Evolutionary conservation across 495 filamentous ascomycete species (phyloP), one percentile per base, ranked within the genome.

Genomic region (Talaromyces liani): DNA sequence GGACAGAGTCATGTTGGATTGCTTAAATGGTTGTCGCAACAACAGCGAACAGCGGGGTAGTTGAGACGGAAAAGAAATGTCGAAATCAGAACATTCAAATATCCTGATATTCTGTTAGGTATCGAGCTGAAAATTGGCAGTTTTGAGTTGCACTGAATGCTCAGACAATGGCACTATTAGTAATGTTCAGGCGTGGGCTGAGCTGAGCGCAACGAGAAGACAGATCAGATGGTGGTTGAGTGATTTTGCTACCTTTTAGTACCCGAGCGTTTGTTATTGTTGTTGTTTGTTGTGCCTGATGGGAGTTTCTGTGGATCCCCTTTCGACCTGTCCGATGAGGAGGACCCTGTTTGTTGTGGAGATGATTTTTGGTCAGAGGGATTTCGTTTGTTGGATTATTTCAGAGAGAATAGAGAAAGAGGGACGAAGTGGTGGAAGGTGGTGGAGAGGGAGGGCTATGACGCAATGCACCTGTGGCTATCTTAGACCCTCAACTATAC

Each of bases 1-100:
- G 68, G 69, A 70, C 61, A 68, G 70, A 31, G 72, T 72, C 72
- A 74, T 74, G n/a, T 39, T 68, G 67, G 58, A 58, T 67, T 1
- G 29, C 12, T 2, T 24, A 0, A n/a, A 27, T 18, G 58, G 61
- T 27, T 18, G 27, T 22, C 22, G 53, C 53, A 45, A 25, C 25
- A 16, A 59, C 57, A 20, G 59, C 24, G 39, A 7, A 59, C 57
- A 34, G 59, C 36, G 59, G 59, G 59, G 59, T 61, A 61, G n/a
- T 36, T 10, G 20, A 25, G 33, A 47, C 33, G 25, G 57, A 10
- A 22, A 34, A 9, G 3, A 31, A 16, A 8, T 25, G 10, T 61
- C 25, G 12, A 34, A 14, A 25, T 41, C 31, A 34, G 57, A 33
- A 34, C 57, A 39, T 29, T 18, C 7, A 59, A 18, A 18, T 7